Evolutionary conservation across 495 filamentous ascomycete species (phyloP).

Genomic region (Aspergillus homomorphus): DNA sequence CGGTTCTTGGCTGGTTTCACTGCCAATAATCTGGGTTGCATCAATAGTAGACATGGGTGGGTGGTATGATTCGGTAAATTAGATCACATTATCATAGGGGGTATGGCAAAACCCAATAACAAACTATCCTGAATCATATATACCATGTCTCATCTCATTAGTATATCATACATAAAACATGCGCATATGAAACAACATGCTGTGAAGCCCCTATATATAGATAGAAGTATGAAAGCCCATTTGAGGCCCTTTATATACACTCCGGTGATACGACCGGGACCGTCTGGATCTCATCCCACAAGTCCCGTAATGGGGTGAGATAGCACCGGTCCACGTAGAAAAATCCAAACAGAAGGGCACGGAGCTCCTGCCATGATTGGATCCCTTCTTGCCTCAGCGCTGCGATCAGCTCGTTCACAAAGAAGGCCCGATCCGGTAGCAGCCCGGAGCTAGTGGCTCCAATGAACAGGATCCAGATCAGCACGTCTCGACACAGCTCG

Average conservation of each 20-base stretch:
- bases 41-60: background rate
- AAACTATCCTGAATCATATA: slow-evolving; percentile 8
- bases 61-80: slow-evolving; percentile 1
- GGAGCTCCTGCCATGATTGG: slow-evolving; percentile 38
- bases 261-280: slow-evolving; percentile 8
- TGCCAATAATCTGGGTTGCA: background rate
- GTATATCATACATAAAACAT: slow-evolving; percentile 12
- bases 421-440: slow-evolving; percentile 33
- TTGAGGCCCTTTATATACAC: slow-evolving; percentile 15
- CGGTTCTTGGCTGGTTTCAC: background rate
- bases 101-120: background rate
- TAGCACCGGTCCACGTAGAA: slow-evolving; percentile 45
- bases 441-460: slow-evolving; percentile 37
- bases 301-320: slow-evolving; percentile 28
- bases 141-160: slow-evolving; percentile 25
- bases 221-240: slow-evolving; percentile 1
- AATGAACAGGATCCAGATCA: slow-evolving; percentile 44
- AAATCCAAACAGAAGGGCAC: slow-evolving; percentile 34
- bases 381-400: slow-evolving; percentile 33
- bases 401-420: slow-evolving; percentile 35
- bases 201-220: slow-evolving; percentile 6
- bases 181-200: background rate
- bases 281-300: slow-evolving; percentile 41
- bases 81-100: background rate
- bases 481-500: slow-evolving; percentile 34